These are phyloP conservation scores for Thielaviopsis populi DNA, from an alignment of 2,329 filamentous ascomycete species.

Conservation along the genomic window DNA sequence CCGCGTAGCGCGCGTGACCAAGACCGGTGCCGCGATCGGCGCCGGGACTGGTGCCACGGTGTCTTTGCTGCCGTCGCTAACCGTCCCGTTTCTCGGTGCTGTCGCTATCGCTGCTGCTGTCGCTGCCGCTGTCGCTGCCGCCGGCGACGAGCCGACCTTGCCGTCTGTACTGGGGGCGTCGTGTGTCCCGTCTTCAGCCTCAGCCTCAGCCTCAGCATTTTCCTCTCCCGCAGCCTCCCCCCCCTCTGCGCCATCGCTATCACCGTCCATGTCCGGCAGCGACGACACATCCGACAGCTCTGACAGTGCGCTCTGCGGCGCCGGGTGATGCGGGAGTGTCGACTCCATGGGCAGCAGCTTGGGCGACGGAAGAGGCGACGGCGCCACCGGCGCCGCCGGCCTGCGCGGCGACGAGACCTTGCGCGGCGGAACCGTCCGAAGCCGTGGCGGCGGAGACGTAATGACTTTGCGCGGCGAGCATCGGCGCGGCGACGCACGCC, in stretches of 20 bases:
- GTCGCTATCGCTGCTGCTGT: no score
- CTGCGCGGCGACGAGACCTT: background rate
- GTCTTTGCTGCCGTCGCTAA: background rate
- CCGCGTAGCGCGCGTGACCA: constrained; percentile 9
- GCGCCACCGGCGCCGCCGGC: background rate
- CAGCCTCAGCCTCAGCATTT: constrained; percentile 18
- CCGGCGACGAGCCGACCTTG: background rate
- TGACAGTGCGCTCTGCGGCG: constrained; percentile 11
- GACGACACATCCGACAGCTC: constrained; percentile 15
- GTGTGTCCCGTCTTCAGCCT: background rate
- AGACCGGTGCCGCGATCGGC: background rate
- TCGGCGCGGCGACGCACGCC: constrained; percentile 6
- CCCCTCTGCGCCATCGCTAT: background rate
- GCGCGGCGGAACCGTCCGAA: background rate
- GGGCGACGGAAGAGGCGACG: background rate
- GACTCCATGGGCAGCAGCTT: background rate
- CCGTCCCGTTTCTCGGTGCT: background rate
- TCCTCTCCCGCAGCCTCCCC: background rate
- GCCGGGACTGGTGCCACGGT: background rate
- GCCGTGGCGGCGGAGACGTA: no score
- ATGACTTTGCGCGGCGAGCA: background rate
- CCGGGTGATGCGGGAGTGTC: constrained; percentile 14
- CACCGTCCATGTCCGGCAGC: constrained; percentile 9
- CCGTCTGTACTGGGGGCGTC: background rate
- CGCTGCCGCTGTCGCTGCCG: no score